Evolutionary conservation across 176 grass and related monocot genomes (phyloP), one percentile per base, ranked within the genome.

Genomic region (Oryza meridionalis): DNA sequence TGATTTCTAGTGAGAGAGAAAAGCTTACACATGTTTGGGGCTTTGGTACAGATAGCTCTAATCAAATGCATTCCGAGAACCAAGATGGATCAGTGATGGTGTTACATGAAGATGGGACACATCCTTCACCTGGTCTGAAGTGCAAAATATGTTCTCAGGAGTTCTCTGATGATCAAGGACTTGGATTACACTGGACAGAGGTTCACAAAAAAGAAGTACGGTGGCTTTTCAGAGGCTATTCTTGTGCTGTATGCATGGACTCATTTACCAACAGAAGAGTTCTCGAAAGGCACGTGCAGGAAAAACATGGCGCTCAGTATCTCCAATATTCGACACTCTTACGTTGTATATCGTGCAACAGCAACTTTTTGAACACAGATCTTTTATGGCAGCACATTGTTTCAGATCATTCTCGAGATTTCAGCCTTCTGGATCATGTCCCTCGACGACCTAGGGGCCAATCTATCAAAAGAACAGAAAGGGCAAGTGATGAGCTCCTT

Each of bases 201-300:
- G 88, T 92, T 33, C 96, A 99, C 87, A 96, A 92, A 81, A 99
- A 90, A 82, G 96, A 99, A 86, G 82, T 88, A 69, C 87, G 96
- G 65, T 96, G 89, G 90, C 88, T 99, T 31, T 99, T 96, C 79
- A 90, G 96, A 96, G 96, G 96, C 22, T 99, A 92, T 92, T 91
- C 96, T 72, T 99, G 96, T 89, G 93, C 91, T 75, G 87, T 85
- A 68, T 99, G 96, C 88, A 92, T 92, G 93, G 90, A 90, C 22
- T 88, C 93, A 76, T 99, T 96, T 90, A 91, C 89, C 31, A 99
- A 94, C 81, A 96, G 90, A 88, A 96, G 92, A 86, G 91, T 94
- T 79, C 86, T 96, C 66, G 93, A 94, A 89, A 90, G 86, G 49
- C 96, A 99, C 86, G 93, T 99, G 2, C 81, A 92, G 65, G 91